Conservation (phyloP, 169 alveolate genomes). For the Toxoplasma gondii region DNA sequence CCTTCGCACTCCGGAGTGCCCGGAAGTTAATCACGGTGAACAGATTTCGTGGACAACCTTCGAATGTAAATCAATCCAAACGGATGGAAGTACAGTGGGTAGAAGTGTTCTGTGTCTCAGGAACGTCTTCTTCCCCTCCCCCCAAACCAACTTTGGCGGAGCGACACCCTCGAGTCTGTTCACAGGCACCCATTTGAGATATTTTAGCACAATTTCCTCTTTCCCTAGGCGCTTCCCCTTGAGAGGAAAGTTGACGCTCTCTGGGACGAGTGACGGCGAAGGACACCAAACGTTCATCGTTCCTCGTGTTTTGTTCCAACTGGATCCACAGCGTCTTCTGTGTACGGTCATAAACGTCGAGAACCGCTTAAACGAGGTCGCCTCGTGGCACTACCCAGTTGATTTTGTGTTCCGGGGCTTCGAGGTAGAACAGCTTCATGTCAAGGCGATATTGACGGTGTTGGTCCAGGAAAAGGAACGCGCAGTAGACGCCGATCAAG, state of each 20-base stretch:
- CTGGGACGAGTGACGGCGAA: no score
- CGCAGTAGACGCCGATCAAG: slow-evolving; percentile 79
- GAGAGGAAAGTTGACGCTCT: no score
- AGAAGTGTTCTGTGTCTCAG: neutral
- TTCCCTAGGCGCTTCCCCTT: no score
- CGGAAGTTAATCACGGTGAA: neutral
- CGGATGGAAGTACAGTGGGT: neutral
- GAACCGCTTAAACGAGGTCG: slow-evolving; percentile 71
- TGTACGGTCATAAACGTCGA: no score
- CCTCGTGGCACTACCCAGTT: slow-evolving; percentile 92
- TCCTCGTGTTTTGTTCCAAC: no score
- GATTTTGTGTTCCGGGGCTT: slow-evolving; percentile 91
- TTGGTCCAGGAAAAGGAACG: slow-evolving; percentile 46
- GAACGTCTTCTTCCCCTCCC: no score
- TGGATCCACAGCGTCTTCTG: no score
- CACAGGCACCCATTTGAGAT: no score
- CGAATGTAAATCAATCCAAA: neutral
- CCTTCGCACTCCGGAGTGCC: neutral
- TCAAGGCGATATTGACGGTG: slow-evolving; percentile 76
- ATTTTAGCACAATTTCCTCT: no score
- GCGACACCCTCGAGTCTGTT: no score
- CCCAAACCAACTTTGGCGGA: no score
- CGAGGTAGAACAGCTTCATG: slow-evolving; percentile 88
- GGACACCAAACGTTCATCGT: no score
- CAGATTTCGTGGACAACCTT: neutral